Percentiles rank a stretch among this genome's conserved stretches.
These are phyloP conservation scores for Puccinellia tenuiflora DNA, from an alignment of 176 grass and related monocot species.

Conservation along the genomic window DNA sequence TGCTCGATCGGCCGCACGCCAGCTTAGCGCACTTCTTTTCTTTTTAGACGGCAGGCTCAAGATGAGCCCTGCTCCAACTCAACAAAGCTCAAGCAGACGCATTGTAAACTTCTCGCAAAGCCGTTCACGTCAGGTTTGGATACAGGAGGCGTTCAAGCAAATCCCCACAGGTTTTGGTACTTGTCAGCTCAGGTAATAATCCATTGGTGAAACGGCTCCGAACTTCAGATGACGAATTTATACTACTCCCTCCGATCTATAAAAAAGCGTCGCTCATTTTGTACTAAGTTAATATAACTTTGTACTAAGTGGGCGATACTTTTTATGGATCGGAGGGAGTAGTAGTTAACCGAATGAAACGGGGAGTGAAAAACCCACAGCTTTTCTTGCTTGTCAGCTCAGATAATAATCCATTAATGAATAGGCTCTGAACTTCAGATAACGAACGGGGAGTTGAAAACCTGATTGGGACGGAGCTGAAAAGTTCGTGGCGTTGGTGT, in stretches of 20 bases:
- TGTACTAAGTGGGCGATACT: too few relatives aligned
- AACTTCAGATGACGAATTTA: not conserved
- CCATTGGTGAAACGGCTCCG: not conserved
- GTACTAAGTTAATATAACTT: too few relatives aligned
- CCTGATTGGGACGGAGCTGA: not conserved
- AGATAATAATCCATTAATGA: not conserved
- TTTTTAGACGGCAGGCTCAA: too few relatives aligned
- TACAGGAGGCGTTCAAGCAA: not conserved
- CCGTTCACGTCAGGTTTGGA: not conserved
- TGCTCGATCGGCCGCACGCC: not conserved
- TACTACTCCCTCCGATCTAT: too few relatives aligned
- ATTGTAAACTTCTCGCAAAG: not conserved
- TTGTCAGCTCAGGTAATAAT: not conserved
- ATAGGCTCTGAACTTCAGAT: not conserved
- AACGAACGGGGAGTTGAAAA: too few relatives aligned
- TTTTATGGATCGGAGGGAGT: too few relatives aligned
- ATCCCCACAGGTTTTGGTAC: not conserved
- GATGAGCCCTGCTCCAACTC: too few relatives aligned
- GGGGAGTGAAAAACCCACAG: too few relatives aligned
- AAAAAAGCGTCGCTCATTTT: too few relatives aligned
- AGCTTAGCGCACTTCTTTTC: too few relatives aligned
- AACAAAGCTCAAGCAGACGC: not conserved
- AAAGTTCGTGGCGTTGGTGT: not conserved
- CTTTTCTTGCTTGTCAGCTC: not conserved
- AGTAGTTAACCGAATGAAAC: too few relatives aligned